These are phyloP conservation scores for Scleroderma bovista DNA, from an alignment of 768 basidiomycete species.

Conservation along the genomic window DNA sequence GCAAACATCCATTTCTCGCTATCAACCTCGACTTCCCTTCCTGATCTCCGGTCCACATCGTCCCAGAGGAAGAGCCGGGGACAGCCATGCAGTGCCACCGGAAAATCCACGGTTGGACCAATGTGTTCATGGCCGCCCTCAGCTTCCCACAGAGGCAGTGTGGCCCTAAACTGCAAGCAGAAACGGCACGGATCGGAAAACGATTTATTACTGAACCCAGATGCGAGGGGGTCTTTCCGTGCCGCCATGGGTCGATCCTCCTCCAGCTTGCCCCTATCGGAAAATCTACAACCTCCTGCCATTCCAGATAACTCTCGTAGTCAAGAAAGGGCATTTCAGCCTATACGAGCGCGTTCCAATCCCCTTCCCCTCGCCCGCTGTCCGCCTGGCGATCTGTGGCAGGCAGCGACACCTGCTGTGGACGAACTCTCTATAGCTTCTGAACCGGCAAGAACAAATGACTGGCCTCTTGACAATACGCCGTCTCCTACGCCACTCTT, in stretches of 20 bases:
- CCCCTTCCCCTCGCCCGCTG: constrained; percentile 12
- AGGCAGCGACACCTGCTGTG: constrained; percentile 4
- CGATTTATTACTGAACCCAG: constrained; percentile 7
- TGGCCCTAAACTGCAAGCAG: constrained; percentile 1
- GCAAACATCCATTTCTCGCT: constrained; percentile 8
- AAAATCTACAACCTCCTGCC: background rate
- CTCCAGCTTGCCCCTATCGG: constrained; percentile 9
- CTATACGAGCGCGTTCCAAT: constrained; percentile 9
- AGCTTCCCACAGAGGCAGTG: background rate
- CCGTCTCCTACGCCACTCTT: background rate
- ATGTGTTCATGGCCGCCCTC: constrained; percentile 25
- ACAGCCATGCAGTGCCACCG: constrained; percentile 6
- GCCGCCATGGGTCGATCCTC: constrained; percentile 2
- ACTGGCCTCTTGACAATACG: constrained; percentile 1
- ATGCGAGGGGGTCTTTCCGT: constrained; percentile 7
- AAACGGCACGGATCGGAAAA: constrained; percentile 6
- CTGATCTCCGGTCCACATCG: constrained; percentile 11
- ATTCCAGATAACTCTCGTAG: constrained; percentile 4
- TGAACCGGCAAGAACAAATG: constrained; percentile 1
- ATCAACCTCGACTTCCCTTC: background rate
- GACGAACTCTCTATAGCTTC: background rate
- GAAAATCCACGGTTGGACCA: background rate
- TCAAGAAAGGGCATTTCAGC: constrained; percentile 10
- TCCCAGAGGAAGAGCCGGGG: constrained; percentile 5
- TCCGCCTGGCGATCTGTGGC: constrained; percentile 18